These are phyloP conservation scores for Prosopis cineraria DNA, from an alignment of 306 rosid species.

Conservation along the genomic window DNA sequence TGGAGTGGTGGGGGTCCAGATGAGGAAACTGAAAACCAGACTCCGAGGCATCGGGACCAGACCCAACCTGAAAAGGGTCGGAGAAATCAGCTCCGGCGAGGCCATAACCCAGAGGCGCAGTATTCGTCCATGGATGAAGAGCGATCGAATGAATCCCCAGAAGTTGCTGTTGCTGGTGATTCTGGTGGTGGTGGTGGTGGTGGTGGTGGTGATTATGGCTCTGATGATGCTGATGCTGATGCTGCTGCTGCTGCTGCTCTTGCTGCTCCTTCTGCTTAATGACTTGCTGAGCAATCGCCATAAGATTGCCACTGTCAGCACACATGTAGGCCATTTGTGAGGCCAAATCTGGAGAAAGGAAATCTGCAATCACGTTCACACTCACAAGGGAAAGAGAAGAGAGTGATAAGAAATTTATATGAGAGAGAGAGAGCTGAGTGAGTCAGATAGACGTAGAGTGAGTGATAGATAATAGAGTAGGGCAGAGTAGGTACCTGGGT, in stretches of 20 bases:
- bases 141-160: conserved; percentile 49
- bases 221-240: conserved; percentile 33
- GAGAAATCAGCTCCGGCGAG: conserved; percentile 54
- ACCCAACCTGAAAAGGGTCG: conserved; percentile 75
- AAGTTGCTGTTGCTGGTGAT: conserved; percentile 43
- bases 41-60: conserved; percentile 55
- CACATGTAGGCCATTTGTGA: conserved; percentile 93
- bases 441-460: background rate
- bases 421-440: background rate
- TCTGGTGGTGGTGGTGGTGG: conserved; percentile 21
- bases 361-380: conserved; percentile 52
- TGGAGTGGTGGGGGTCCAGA: conserved; percentile 51
- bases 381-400: background rate
- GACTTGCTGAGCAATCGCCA: conserved; percentile 99
- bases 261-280: conserved; percentile 90
- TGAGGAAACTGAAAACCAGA: conserved; percentile 67
- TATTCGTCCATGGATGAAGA: conserved; percentile 70
- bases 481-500: background rate
- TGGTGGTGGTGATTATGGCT: conserved; percentile 35
- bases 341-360: conserved; percentile 41
- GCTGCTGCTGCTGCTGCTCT: conserved; percentile 71
- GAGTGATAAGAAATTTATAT: background rate
- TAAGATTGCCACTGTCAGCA: conserved; percentile 90
- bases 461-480: background rate
- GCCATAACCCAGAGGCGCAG: conserved; percentile 55